Base-by-base conservation (phyloP, 805 yeast species). In the Metschnikowia sp. region DNA sequence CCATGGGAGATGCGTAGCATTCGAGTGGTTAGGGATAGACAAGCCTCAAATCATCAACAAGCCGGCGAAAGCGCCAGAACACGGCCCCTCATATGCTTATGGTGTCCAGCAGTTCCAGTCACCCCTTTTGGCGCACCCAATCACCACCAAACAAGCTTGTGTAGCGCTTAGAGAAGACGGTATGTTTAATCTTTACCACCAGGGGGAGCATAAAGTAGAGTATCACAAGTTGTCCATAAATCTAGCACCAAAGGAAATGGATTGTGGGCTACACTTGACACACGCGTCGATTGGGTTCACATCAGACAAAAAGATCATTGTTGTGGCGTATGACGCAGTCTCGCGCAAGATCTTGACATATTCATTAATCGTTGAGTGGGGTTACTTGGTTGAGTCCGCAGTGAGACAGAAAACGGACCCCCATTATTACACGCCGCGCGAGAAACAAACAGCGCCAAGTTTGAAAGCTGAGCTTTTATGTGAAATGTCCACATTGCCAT, bases 21-120 rank as follows among this genome's bases (percentile, higher is more conserved):
- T 84, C 61, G 78, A 78, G 55, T 89, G 96, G 96, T 72, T 89
- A 28, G 81, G 79, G 38, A 68, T 79, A n/a, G 88, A 86, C 42
- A 88, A 88, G 54, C 80, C 84, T 1, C 78, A 81, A 38, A 73
- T 83, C 13, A 67, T 79, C 12, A 79, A 77, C 48, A 70, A 77
- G n/a, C 86, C 87, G 0, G 88, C 89, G 0, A 62, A 69, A 2
- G 63, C 71, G 49, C 62, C 57, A 3, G 64, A 61, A 45, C 32
- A 28, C 32, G 39, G 50, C 30, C 15, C 36, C 37, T 15, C 39
- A 32, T 83, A 74, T 63, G 66, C 63, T 8, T 88, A 86, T 60
- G 76, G 78, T 2, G 82, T 84, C 0, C 75, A 72, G 40, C 88
- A 82, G 58, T 77, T 76, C 50, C 78, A 75, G 56, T 74, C 88